phyloP scores from a whole-genome alignment of 768 basidiomycete genomes.

The Pulveroboletus sp. region DNA sequence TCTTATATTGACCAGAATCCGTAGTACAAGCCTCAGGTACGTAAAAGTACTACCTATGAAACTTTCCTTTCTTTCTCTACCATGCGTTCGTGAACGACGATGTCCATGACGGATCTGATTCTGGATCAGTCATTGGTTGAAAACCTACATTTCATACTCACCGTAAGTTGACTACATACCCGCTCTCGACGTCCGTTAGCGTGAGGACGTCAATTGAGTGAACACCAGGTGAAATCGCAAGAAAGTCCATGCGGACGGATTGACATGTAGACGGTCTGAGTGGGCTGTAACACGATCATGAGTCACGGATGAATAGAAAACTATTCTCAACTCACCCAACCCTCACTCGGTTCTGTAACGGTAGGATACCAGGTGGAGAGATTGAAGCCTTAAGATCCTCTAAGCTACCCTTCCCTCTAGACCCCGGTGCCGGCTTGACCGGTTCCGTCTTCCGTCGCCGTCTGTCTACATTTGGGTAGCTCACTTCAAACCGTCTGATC shows the following conservation, averaged over 20 bases:
- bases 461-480: constrained; percentile 55
- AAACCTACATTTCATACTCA: constrained; percentile 27
- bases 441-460: constrained; percentile 37
- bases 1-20: background rate
- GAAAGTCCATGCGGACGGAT: constrained; percentile 81
- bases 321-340: constrained; percentile 59
- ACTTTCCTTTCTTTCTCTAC: background rate
- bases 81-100: constrained; percentile 62
- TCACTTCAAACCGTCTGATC: constrained; percentile 76
- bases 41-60: constrained; percentile 14
- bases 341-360: constrained; percentile 74
- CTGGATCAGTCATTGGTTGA: constrained; percentile 2
- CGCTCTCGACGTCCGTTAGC: constrained; percentile 73
- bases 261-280: constrained; percentile 80
- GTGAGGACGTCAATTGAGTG: constrained; percentile 72
- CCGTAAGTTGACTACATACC: constrained; percentile 72
- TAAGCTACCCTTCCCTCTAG: constrained; percentile 15
- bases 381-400: constrained; percentile 30
- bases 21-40: constrained; percentile 10
- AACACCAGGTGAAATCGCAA: constrained; percentile 77
- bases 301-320: background rate
- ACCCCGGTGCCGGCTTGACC: constrained; percentile 17
- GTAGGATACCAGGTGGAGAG: constrained; percentile 59
- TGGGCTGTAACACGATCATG: constrained; percentile 46
- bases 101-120: constrained; percentile 67